phyloP scores from a whole-genome alignment of 1,284 basidiomycete genomes.

The Ganoderma leucocontextum region DNA sequence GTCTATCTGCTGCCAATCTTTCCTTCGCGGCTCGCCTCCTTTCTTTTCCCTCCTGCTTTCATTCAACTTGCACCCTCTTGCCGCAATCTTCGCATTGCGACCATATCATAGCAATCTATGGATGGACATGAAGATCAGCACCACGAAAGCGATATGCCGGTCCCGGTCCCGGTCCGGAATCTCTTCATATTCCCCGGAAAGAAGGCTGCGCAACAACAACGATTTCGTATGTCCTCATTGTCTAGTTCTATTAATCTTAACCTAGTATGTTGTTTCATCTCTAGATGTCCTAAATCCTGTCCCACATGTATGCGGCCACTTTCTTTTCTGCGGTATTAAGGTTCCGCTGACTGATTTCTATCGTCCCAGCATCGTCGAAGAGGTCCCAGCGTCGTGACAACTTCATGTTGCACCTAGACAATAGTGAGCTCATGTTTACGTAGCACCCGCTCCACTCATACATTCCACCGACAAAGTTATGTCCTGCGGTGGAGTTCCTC shows the following conservation, averaged over 20 bases:
- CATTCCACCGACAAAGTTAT: not conserved
- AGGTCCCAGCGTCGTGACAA: not conserved
- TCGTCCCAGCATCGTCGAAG: not conserved
- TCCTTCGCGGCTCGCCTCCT: not conserved
- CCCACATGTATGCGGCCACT: not conserved
- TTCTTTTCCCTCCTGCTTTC: not conserved
- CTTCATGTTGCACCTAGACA: not conserved
- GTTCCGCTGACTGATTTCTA: not conserved
- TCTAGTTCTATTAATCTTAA: not conserved
- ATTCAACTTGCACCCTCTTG: not conserved
- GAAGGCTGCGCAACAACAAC: not conserved
- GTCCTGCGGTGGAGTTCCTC: not conserved
- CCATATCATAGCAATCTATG: not conserved
- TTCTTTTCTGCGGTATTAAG: not conserved
- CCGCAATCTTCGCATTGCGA: not conserved
- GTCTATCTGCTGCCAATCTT: not conserved
- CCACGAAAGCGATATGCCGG: not conserved
- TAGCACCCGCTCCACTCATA: not conserved
- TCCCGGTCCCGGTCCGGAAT: not conserved
- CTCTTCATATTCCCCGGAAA: not conserved
- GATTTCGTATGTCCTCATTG: not conserved
- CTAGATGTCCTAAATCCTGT: not conserved
- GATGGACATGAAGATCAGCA: not conserved
- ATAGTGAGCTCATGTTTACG: not conserved
- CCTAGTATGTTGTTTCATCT: not conserved